These are phyloP conservation scores for Neofusicoccum parvum DNA, from an alignment of 2,329 filamentous ascomycete genomes.

Conservation along the genomic window DNA sequence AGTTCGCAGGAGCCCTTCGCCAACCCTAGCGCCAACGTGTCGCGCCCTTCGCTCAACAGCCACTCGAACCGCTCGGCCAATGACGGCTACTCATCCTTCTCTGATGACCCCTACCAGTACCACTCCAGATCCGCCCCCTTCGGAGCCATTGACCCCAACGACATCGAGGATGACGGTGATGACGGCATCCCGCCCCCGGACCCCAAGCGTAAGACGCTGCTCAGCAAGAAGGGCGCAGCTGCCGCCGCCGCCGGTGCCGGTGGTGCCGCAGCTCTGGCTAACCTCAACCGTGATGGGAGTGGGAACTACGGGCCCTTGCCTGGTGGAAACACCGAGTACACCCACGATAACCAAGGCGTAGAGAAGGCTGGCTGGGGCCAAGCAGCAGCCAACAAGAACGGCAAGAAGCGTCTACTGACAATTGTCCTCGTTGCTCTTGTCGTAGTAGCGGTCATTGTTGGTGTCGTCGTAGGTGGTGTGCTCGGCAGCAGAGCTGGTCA, in stretches of 20 bases:
- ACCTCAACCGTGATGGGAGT: slow-evolving; percentile 36
- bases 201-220: slow-evolving; percentile 54
- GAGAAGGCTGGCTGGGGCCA: slow-evolving; percentile 69
- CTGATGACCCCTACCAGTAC: slow-evolving; percentile 68
- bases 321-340: slow-evolving; percentile 28
- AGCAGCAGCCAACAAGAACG: slow-evolving; percentile 60
- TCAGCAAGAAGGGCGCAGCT: slow-evolving; percentile 45
- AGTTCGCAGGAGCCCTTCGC: slow-evolving; percentile 36
- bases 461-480: slow-evolving; percentile 73
- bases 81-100: slow-evolving; percentile 46
- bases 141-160: slow-evolving; percentile 70
- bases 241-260: slow-evolving; percentile 47
- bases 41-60: slow-evolving; percentile 13
- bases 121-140: slow-evolving; percentile 47
- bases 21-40: slow-evolving; percentile 21
- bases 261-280: slow-evolving; percentile 25
- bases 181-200: slow-evolving; percentile 65
- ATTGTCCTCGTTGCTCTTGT: slow-evolving; percentile 68
- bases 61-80: slow-evolving; percentile 25
- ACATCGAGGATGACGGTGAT: slow-evolving; percentile 85
- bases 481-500: slow-evolving; percentile 54
- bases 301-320: slow-evolving; percentile 62
- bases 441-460: slow-evolving; percentile 70
- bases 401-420: slow-evolving; percentile 69
- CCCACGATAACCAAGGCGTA: slow-evolving; percentile 5